These are phyloP conservation scores for Trebouxiophyceae sp. DNA, from an alignment of 163 green algal genomes.

Conservation along the genomic window DNA sequence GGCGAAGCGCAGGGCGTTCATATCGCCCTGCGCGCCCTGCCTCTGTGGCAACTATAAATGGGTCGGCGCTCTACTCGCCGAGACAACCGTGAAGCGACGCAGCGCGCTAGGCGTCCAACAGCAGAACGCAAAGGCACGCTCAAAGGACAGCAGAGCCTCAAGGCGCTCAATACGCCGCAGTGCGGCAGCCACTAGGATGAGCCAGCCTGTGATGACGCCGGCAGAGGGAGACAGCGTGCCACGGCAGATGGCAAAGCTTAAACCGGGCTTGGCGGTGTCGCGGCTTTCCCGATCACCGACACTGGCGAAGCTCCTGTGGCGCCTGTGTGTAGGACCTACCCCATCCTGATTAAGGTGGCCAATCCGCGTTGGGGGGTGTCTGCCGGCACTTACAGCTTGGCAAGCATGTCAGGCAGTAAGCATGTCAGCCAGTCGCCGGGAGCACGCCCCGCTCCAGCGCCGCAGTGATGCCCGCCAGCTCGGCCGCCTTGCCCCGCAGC, in stretches of 20 bases:
- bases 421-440: neutral
- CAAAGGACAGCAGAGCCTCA: neutral
- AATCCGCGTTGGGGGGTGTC: neutral
- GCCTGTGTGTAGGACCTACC: neutral
- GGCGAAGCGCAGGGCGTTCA: neutral
- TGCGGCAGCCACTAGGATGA: too few species aligned
- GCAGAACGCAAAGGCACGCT: neutral
- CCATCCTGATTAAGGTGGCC: neutral
- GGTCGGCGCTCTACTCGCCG: too few species aligned
- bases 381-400: too few species aligned
- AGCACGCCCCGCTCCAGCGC: neutral
- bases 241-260: too few species aligned
- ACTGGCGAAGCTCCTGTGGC: neutral
- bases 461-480: neutral
- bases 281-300: too few species aligned
- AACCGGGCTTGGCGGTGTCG: too few species aligned
- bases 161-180: too few species aligned
- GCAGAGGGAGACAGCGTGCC: too few species aligned
- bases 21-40: neutral
- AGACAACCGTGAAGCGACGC: too few species aligned
- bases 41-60: neutral
- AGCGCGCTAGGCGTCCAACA: neutral
- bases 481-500: neutral
- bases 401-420: too few species aligned
- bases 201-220: too few species aligned